Percentiles rank a stretch among this genome's conserved stretches.
phyloP scores from a whole-genome alignment of 2,329 filamentous ascomycete genomes.

The Cladosporium sphaerospermum region DNA sequence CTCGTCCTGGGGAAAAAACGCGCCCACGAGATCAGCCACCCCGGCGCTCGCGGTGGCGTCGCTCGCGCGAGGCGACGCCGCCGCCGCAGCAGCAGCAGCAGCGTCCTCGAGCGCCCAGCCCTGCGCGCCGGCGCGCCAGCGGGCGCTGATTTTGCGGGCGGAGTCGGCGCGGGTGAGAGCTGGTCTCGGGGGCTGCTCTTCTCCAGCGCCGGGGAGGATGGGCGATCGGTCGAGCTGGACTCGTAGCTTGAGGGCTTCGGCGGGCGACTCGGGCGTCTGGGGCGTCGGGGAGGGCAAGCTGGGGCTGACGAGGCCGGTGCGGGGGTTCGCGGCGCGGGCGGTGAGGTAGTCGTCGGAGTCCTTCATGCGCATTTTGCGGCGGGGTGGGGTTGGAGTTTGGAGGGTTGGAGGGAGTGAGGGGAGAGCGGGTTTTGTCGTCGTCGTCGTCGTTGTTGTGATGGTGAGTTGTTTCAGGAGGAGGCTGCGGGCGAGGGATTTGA shows the following conservation, averaged over 20 bases:
- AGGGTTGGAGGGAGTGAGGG: background rate
- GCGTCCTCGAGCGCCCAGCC: constrained; percentile 19
- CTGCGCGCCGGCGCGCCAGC: constrained; percentile 14
- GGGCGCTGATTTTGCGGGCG: constrained; percentile 21
- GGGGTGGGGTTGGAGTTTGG: constrained; percentile 1
- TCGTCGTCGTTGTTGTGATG: background rate
- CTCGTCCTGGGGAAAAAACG: background rate
- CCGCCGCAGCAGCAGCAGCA: background rate
- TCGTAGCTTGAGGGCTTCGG: constrained; percentile 21
- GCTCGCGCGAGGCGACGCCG: constrained; percentile 14
- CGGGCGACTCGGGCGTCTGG: constrained; percentile 25
- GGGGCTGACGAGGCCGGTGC: constrained; percentile 30
- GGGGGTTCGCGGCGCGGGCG: constrained; percentile 29
- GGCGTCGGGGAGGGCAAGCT: constrained; percentile 20
- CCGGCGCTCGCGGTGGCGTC: constrained; percentile 8
- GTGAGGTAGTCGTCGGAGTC: constrained; percentile 33
- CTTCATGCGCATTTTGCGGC: constrained; percentile 26
- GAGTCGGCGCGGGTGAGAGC: constrained; percentile 18
- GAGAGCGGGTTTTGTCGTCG: background rate
- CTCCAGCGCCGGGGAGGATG: constrained; percentile 12
- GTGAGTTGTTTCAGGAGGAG: constrained; percentile 15
- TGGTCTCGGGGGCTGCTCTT: too few species aligned
- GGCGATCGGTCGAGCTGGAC: constrained; percentile 10
- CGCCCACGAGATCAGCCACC: background rate
- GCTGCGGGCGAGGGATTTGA: constrained; percentile 15